Conservation (phyloP, 202 grass and related monocot species). For the Saccharum hybrid region DNA sequence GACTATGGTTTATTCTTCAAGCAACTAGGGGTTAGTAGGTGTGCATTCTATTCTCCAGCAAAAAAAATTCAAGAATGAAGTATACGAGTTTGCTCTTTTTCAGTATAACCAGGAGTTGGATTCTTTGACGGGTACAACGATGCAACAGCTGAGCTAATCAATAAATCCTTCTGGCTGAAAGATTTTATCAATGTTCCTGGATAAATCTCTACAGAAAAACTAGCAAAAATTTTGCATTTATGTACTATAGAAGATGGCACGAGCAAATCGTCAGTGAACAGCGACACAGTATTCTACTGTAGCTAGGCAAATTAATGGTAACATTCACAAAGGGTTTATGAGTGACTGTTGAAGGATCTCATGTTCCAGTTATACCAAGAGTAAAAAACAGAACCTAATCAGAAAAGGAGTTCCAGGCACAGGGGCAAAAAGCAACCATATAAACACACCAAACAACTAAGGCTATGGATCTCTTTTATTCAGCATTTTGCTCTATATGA, state of each 20-base stretch:
- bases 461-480: background rate
- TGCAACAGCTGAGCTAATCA: background rate
- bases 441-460: background rate
- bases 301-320: background rate
- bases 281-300: background rate
- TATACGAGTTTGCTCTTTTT: background rate
- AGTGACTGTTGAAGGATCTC: background rate
- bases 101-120: background rate
- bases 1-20: background rate
- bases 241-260: background rate
- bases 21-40: background rate
- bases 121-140: background rate
- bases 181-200: slow-evolving; percentile 14
- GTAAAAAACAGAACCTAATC: background rate
- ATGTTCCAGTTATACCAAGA: slow-evolving; percentile 11
- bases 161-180: background rate
- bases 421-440: background rate
- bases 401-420: background rate
- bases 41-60: background rate
- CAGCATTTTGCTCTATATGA: background rate
- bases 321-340: background rate
- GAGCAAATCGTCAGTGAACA: background rate
- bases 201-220: background rate
- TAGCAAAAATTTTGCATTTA: slow-evolving; percentile 6
- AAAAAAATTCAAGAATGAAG: background rate